Evolutionary conservation across 2,329 filamentous ascomycete genomes (phyloP), one percentile per base, ranked within the genome.

Genomic region (Talaromyces sp.): DNA sequence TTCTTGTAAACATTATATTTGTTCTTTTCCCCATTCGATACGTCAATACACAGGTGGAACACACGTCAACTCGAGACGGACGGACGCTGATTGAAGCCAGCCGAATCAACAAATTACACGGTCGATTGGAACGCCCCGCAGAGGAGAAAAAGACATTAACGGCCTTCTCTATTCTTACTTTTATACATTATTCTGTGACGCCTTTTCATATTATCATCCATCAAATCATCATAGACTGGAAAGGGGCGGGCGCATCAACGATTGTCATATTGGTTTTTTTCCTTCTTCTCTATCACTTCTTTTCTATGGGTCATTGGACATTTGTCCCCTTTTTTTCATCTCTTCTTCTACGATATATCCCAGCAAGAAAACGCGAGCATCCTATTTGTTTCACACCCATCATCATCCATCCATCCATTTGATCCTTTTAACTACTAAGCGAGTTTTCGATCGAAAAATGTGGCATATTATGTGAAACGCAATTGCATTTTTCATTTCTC

Each of bases 1-100:
- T 58, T 63, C 55, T 63, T 58, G 59, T 61, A 61, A 18, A 61
- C 48, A 61, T 55, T 54, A 50, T 55, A 18, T 18, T 57, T 57
- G 54, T 42, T 25, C 54, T 31, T 56, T 54, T 16, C 18, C 42
- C 35, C n/a, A 31, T 35, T 48, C 57, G 57, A 50, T 59, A 14
- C 31, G 50, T 50, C 42, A 25, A 48, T 40, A 33, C 21, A 28
- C 57, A 39, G 11, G 40, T 33, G 25, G 18, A 39, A 60, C 16
- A 31, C 44, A n/a, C 31, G 42, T 58, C 31, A 44, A 18, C 40
- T 58, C 28, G 39, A 40, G 39, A 40, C 16, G 33, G 25, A 31
- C 46, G 31, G 31, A 5, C 50, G 21, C 11, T 54, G 28, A 21
- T 14, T 4, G 31, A 23, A 7, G 2, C 21, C 44, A 40, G 21